Evolutionary conservation across 768 basidiomycete species (phyloP).

Genomic region (Solioccasus polychromus): DNA sequence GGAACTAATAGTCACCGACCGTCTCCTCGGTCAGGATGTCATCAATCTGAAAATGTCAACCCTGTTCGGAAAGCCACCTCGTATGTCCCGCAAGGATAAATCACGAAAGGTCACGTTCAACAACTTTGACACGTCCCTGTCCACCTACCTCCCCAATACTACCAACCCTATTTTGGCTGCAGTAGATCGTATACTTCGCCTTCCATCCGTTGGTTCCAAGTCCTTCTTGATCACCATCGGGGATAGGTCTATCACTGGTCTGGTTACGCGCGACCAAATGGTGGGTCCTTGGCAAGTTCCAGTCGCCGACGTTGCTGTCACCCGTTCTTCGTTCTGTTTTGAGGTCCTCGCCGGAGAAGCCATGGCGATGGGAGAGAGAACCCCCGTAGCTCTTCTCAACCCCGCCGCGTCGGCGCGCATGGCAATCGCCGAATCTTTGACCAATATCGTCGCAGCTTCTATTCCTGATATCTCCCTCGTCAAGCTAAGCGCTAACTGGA

Average conservation of each 20-base stretch:
- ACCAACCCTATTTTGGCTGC: conserved; percentile 58
- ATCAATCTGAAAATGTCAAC: conserved; percentile 92
- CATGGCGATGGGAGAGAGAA: conserved; percentile 98
- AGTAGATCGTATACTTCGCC: conserved; percentile 76
- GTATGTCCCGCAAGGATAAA: conserved; percentile 75
- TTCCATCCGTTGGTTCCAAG: conserved; percentile 93
- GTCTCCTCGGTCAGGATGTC: conserved; percentile 72
- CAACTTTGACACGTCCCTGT: conserved; percentile 71
- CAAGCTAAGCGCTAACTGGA: conserved; percentile 99
- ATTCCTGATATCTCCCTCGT: conserved; percentile 66
- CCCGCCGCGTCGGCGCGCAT: conserved; percentile 92
- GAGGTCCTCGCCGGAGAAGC: conserved; percentile 83
- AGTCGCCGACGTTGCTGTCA: conserved; percentile 95
- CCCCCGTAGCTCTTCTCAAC: conserved; percentile 84
- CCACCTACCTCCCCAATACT: conserved; percentile 55
- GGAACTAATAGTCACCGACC: conserved; percentile 86
- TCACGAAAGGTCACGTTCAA: conserved; percentile 40
- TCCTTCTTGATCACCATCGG: conserved; percentile 99
- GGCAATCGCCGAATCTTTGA: conserved; percentile 92
- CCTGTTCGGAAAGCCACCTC: conserved; percentile 94
- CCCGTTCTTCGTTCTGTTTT: conserved; percentile 92
- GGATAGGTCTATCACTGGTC: conserved; percentile 89
- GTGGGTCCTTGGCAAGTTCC: conserved; percentile 99
- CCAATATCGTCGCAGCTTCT: conserved; percentile 83
- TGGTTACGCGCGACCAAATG: conserved; percentile 97